Evolutionary conservation across 2,329 filamentous ascomycete species (phyloP), one percentile per base, ranked within the genome.

Genomic region (Colletotrichum sp.): DNA sequence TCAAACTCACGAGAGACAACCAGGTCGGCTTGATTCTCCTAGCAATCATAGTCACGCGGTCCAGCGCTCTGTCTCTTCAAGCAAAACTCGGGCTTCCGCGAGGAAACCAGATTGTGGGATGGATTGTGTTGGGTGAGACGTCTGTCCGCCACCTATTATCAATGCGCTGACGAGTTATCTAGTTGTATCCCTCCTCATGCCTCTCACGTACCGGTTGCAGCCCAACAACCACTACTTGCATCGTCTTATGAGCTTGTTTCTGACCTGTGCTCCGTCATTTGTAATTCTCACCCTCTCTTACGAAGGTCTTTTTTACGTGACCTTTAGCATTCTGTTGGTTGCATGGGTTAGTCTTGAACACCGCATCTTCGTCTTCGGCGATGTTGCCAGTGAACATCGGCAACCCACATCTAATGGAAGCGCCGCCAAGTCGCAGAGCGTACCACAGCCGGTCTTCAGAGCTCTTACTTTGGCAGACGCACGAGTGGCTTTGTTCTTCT

Each of bases 261-360:
- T 99, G 65, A 94, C 96, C 7, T 98, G 97, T 82, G 94, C 96
- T 0, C 97, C 97, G 0, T 94, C 94, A 2, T 99, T 98, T 84
- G 94, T 99, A 82, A 96, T 99, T 80, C 91, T 99, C 66, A 98
- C 96, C 9, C 98, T 98, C 79, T 98, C 96, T 1, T 99, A 98
- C 85, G 97, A 99, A 84, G 96, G 96, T 0, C 89, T 99, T 3
- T 99, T 99, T 84, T 99, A 98, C 84, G 92, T 98, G 75, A 92
- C 94, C 13, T 99, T 98, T 84, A 96, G 93, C 81, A 87, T 94
- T 70, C 94, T 93, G 26, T 87, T 99, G 7, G 89, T 98, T 67
- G 93, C 93, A 71, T 99, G 97, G 97, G 95, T 98, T 38, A 92
- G 93, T n/a, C 89, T 99, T 2, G 97, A 99, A 83, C 94, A 97